phyloP scores from a whole-genome alignment of 2,329 filamentous ascomycete genomes.

The Paracoccidioides brasiliensis region DNA sequence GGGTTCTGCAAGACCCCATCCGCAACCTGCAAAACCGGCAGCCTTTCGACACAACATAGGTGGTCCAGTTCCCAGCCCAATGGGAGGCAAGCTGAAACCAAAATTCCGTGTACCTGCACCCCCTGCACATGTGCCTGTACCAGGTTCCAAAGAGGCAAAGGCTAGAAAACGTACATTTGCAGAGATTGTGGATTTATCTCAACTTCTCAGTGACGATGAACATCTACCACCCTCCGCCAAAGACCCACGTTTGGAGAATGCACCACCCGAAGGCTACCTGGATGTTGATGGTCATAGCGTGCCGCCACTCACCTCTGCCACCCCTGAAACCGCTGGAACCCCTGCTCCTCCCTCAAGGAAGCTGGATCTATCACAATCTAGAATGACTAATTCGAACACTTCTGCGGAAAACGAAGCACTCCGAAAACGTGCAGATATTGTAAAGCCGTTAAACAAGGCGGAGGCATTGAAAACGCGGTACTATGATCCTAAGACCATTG shows the following conservation, averaged over 20 bases:
- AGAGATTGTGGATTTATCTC: constrained; percentile 42
- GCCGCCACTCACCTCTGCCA: background rate
- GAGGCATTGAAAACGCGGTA: constrained; percentile 33
- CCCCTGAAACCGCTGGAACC: background rate
- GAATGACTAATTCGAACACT: constrained; percentile 1
- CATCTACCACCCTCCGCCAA: constrained; percentile 21
- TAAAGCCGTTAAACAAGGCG: constrained; percentile 30
- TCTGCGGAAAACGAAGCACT: constrained; percentile 4
- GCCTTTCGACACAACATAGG: background rate
- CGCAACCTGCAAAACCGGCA: background rate
- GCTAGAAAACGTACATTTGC: constrained; percentile 43
- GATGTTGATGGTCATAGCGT: background rate
- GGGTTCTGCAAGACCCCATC: background rate
- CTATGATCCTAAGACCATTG: constrained; percentile 51
- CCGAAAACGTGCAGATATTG: constrained; percentile 23
- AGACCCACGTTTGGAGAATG: constrained; percentile 6
- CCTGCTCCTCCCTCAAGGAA: background rate
- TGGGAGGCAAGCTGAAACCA: background rate
- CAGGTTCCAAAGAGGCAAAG: constrained; percentile 39
- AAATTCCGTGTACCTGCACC: background rate
- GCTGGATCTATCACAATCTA: constrained; percentile 4
- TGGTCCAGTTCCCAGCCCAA: background rate
- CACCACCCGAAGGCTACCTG: constrained; percentile 1
- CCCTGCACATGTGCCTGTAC: constrained; percentile 10
- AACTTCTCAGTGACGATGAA: constrained; percentile 34